These are phyloP conservation scores for Endothia cerciana DNA, from an alignment of 2,329 filamentous ascomycete species.

Conservation along the genomic window DNA sequence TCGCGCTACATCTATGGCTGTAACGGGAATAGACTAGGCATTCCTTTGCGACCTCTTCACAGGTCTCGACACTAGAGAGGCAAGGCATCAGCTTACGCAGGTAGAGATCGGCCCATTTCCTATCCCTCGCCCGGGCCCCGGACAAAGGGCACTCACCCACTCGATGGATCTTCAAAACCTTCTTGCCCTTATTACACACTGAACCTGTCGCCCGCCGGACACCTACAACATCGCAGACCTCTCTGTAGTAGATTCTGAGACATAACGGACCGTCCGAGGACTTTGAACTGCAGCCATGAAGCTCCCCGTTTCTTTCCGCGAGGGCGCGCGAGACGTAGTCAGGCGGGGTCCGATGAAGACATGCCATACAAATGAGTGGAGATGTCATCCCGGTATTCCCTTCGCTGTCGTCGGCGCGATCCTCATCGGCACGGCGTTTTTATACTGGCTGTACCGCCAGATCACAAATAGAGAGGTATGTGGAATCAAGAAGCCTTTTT, in stretches of 20 bases:
- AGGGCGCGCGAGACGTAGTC: neutral
- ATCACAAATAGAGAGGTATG: neutral
- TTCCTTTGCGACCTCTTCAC: neutral
- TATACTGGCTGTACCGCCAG: neutral
- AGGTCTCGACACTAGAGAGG: neutral
- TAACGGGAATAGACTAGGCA: conserved; percentile 1
- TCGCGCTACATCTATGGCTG: neutral
- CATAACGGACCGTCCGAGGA: neutral
- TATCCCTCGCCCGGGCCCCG: conserved; percentile 3
- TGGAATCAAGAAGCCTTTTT: neutral
- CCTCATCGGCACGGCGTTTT: neutral
- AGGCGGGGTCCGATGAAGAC: neutral
- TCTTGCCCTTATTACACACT: too few relatives aligned
- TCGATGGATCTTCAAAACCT: too few relatives aligned
- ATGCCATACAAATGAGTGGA: conserved; percentile 8
- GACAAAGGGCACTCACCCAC: neutral
- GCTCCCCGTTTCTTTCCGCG: conserved; percentile 3
- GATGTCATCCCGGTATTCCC: conserved; percentile 12
- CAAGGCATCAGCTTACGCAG: conserved; percentile 10
- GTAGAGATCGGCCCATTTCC: neutral
- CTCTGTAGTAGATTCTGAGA: neutral
- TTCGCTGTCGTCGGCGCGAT: conserved; percentile 2
- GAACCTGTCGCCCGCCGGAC: neutral
- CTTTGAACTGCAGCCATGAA: neutral
- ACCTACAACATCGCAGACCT: neutral